These are phyloP conservation scores for Tylopilus plumbeoviolaceoides DNA, from an alignment of 768 basidiomycete species.

Conservation along the genomic window DNA sequence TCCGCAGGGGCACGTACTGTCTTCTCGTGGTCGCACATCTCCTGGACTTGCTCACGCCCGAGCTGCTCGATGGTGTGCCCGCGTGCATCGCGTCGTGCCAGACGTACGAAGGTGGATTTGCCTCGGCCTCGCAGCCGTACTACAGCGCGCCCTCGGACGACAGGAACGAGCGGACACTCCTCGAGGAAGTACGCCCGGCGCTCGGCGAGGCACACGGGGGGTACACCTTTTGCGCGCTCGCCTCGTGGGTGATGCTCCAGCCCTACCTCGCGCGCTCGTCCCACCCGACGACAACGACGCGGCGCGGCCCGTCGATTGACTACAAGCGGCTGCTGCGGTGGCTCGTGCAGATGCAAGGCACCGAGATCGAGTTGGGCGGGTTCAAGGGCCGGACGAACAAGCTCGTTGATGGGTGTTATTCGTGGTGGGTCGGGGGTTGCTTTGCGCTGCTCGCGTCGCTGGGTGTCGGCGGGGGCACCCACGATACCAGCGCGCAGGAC, in stretches of 20 bases:
- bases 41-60: slow-evolving; percentile 84
- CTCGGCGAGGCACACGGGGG: slow-evolving; percentile 98
- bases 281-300: not conserved
- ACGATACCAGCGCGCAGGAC: not conserved
- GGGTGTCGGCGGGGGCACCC: slow-evolving; percentile 22
- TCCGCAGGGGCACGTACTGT: slow-evolving; percentile 84
- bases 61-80: slow-evolving; percentile 71
- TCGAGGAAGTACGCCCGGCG: slow-evolving; percentile 56
- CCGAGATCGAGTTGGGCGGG: slow-evolving; percentile 80
- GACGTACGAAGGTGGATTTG: slow-evolving; percentile 96
- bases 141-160: slow-evolving; percentile 28
- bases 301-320: slow-evolving; percentile 45
- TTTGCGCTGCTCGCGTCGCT: slow-evolving; percentile 73
- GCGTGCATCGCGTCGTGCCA: slow-evolving; percentile 87
- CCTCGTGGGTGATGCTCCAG: slow-evolving; percentile 75
- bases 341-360: slow-evolving; percentile 84
- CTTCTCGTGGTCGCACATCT: slow-evolving; percentile 79
- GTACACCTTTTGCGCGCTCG: slow-evolving; percentile 92
- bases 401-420: slow-evolving; percentile 98
- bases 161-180: slow-evolving; percentile 19
- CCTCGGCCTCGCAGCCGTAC: slow-evolving; percentile 72
- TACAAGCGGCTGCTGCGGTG: slow-evolving; percentile 64
- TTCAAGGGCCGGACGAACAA: slow-evolving; percentile 95
- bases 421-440: slow-evolving; percentile 98
- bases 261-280: slow-evolving; percentile 39